phyloP scores from a whole-genome alignment of 2,329 filamentous ascomycete genomes.

The Aureobasidium mangrovei region DNA sequence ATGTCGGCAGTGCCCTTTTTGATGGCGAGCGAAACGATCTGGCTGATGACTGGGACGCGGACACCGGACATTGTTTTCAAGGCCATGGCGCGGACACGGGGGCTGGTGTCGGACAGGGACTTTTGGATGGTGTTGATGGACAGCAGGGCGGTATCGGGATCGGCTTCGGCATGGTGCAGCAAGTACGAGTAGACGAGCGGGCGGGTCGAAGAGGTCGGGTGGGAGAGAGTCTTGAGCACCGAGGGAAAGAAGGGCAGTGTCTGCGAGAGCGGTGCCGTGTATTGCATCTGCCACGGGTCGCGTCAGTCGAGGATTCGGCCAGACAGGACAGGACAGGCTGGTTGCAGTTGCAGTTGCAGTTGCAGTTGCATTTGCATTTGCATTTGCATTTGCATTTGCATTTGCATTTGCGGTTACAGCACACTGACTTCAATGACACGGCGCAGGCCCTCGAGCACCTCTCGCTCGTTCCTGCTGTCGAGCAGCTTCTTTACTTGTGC shows the following conservation, averaged over 20 bases:
- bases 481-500: constrained; percentile 87
- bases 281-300: constrained; percentile 67
- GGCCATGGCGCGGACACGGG: constrained; percentile 82
- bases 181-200: constrained; percentile 99
- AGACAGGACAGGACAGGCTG: not conserved
- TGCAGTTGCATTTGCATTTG: too few relatives aligned
- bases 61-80: constrained; percentile 96
- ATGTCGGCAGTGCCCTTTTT: constrained; percentile 90
- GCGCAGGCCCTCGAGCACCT: constrained; percentile 84
- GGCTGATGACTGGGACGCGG: constrained; percentile 91
- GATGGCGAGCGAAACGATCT: constrained; percentile 92
- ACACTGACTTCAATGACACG: constrained; percentile 52
- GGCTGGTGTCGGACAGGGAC: constrained; percentile 84
- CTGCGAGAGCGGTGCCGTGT: constrained; percentile 76
- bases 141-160: constrained; percentile 87
- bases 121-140: constrained; percentile 99
- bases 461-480: constrained; percentile 86
- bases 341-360: not conserved
- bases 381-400: too few relatives aligned
- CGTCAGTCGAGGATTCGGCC: not conserved
- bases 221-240: constrained; percentile 95
- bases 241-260: constrained; percentile 94
- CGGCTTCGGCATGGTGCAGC: constrained; percentile 89
- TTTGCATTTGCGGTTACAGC: not conserved
- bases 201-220: constrained; percentile 87